Evolutionary conservation across 1,139 yeast species (phyloP), one percentile per base, ranked within the genome.

Genomic region (Kodamaea ohmeri): DNA sequence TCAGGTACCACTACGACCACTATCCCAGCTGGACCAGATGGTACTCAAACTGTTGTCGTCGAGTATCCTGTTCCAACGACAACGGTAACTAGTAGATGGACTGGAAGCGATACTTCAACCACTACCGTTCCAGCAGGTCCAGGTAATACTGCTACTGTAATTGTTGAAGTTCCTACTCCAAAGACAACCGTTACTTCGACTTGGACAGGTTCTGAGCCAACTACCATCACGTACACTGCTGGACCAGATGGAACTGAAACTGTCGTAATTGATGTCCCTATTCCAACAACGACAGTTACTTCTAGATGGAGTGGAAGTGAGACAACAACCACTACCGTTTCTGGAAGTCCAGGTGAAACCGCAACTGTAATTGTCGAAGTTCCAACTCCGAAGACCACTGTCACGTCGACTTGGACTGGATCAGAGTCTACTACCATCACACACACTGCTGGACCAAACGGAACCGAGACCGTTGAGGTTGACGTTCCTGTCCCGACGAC

Each of bases 81-180:
- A 6, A 20, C 22, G 8, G 9, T 20, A 6, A 20, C 22, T 6
- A 20, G 8, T 9, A 20, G 22, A 20, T 20, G 22, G 22, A 20
- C 22, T 20, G 22, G 22, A 6, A 9, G 9, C 8, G 22, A 9
- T 6, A 20, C 22, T 13, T 1, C 50, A 48, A 30, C 41, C 2
- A 38, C 44, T 4, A 41, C 40, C 17, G 42, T 25, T 6, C 41
- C 49, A 6, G 45, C 41, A 12, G 47, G 51, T 17, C 55, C 61
- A 11, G 37, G 37, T 6, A 48, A 52, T 5, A 45, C 48, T 0
- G 37, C 40, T 1, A 52, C 56, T 3, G 25, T 37, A 7, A 38
- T 42, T 1, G 39, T 47, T n/a, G 39, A 39, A 4, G 14, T 6
- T 6, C 22, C 22, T 6, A 20, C 22, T 6, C 22, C 22, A 20